Evolutionary conservation across 208 protist species (phyloP).

Genomic region (Leishmania martiniquensis): DNA sequence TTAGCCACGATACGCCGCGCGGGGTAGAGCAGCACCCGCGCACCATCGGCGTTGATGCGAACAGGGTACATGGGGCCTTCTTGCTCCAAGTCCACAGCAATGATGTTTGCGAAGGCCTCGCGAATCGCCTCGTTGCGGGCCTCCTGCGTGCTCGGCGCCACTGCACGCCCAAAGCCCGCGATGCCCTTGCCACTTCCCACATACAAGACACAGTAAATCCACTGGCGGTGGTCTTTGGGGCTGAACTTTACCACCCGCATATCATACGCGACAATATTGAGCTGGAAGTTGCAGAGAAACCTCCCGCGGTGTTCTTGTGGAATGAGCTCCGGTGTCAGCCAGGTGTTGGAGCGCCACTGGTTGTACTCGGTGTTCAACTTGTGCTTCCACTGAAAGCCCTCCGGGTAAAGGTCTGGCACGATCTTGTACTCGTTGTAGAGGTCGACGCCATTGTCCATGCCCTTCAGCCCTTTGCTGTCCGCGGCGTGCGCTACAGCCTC

Average conservation of each 20-base stretch:
- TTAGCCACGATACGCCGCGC: conserved; percentile 91
- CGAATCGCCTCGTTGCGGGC: conserved; percentile 90
- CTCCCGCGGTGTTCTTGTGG: conserved; percentile 91
- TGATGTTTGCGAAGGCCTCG: conserved; percentile 92
- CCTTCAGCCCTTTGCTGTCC: conserved; percentile 92
- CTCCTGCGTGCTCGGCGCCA: conserved; percentile 91
- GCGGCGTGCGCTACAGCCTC: conserved; percentile 86
- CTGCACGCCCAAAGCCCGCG: conserved; percentile 88
- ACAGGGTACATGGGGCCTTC: conserved; percentile 95
- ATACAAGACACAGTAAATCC: conserved; percentile 94
- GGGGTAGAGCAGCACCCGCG: conserved; percentile 89
- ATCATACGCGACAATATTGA: conserved; percentile 93
- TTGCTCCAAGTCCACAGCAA: conserved; percentile 93
- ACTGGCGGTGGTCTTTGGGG: conserved; percentile 93
- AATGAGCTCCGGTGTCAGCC: conserved; percentile 92
- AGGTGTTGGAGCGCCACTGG: conserved; percentile 94
- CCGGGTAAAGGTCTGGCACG: conserved; percentile 92
- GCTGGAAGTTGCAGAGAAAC: conserved; percentile 94
- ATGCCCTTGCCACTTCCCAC: conserved; percentile 92
- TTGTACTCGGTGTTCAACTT: conserved; percentile 95
- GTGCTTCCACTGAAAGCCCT: conserved; percentile 94
- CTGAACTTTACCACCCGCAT: conserved; percentile 95
- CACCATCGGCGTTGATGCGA: conserved; percentile 89
- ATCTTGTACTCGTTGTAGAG: conserved; percentile 94
- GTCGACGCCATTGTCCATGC: conserved; percentile 92